These are phyloP conservation scores for Miamiensis avidus DNA, from an alignment of 169 alveolate species.

Conservation along the genomic window DNA sequence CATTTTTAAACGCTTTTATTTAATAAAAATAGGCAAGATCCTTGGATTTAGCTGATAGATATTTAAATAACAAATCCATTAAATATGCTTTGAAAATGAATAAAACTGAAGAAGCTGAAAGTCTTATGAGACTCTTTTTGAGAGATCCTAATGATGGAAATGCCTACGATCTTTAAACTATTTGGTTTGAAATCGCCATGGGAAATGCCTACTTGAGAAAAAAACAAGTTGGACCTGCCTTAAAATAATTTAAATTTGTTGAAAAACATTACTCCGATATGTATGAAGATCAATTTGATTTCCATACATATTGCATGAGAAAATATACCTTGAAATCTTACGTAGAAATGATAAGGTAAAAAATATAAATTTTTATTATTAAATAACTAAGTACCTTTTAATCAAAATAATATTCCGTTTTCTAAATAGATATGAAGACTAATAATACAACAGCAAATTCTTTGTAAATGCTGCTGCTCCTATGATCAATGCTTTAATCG, in stretches of 20 bases:
- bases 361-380: conserved; percentile 38
- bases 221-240: conserved; percentile 67
- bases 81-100: conserved; percentile 63
- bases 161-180: conserved; percentile 77
- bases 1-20: too few species aligned
- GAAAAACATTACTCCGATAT: conserved; percentile 83
- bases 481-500: conserved; percentile 21
- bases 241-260: conserved; percentile 76
- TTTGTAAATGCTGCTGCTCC: conserved; percentile 29
- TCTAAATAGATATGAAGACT: conserved; percentile 6
- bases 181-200: conserved; percentile 85
- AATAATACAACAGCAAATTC: conserved; percentile 1
- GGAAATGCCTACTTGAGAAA: conserved; percentile 70
- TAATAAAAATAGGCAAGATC: conserved; percentile 76
- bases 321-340: conserved; percentile 80
- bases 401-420: too few species aligned
- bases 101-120: conserved; percentile 63
- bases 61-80: conserved; percentile 77
- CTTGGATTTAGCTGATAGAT: conserved; percentile 86
- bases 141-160: conserved; percentile 64
- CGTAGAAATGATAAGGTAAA: conserved; percentile 46
- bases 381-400: neutral
- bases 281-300: conserved; percentile 90
- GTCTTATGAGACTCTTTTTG: conserved; percentile 67
- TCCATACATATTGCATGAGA: conserved; percentile 87